Percentiles rank a stretch among this genome's conserved stretches.
phyloP scores from a whole-genome alignment of 495 filamentous ascomycete species.

The Daldinia decipiens region DNA sequence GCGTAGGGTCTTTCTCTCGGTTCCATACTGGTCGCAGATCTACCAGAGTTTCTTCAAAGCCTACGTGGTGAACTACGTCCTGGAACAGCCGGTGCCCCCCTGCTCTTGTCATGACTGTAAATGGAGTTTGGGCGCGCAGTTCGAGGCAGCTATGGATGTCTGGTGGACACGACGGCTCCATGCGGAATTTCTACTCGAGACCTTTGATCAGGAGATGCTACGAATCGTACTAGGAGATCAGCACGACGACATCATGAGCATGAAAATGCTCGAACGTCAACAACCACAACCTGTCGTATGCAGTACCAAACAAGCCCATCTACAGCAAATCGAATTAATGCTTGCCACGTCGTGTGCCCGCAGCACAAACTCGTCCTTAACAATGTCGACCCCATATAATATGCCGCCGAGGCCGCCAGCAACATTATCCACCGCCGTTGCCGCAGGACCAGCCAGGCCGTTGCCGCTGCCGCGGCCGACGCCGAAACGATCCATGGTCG shows the following conservation, averaged over 20 bases:
- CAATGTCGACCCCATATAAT: no score
- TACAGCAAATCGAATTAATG: no score
- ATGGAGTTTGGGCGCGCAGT: no score
- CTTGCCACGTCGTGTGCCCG: no score
- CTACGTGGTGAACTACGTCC: slow-evolving; percentile 33
- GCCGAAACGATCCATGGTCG: neutral
- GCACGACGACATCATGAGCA: slow-evolving; percentile 16
- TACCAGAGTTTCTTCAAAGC: slow-evolving; percentile 31
- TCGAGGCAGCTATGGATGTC: no score
- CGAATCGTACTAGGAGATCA: slow-evolving; percentile 2
- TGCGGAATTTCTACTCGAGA: neutral
- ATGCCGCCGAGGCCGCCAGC: neutral
- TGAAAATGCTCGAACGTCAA: neutral
- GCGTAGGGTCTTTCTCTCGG: slow-evolving; percentile 14
- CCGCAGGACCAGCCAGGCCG: neutral
- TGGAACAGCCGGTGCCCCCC: neutral
- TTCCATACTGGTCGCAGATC: slow-evolving; percentile 25
- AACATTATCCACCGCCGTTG: neutral
- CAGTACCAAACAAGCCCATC: no score
- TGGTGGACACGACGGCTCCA: slow-evolving; percentile 6
- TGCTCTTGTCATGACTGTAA: no score
- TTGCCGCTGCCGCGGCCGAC: neutral
- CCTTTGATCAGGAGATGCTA: slow-evolving; percentile 16
- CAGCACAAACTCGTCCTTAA: no score
- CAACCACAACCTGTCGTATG: neutral